Evolutionary conservation across 2,329 filamentous ascomycete species (phyloP), one percentile per base, ranked within the genome.

Genomic region (Sporothrix pseudoabietina): DNA sequence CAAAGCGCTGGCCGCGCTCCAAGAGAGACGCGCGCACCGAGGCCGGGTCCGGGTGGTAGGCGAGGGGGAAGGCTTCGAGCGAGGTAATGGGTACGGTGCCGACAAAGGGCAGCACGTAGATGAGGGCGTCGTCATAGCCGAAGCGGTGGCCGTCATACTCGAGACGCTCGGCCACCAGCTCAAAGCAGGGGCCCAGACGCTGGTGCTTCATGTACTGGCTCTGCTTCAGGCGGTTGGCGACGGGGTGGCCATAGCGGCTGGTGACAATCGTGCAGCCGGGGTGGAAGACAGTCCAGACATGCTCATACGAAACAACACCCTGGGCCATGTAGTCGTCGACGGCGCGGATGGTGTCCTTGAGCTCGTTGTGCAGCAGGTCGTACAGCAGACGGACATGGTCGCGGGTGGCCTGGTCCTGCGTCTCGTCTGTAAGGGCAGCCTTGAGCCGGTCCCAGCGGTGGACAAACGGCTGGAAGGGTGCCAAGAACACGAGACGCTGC

Each of bases 381-480:
- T 82, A 80, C 7, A 89, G 78, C 0, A 88, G 77, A 16, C 81
- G 76, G 0, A 86, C 76, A 75, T 88, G 85, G 4, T 81, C 77
- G 41, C 81, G 83, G 0, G 84, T 84, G 8, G 77, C 77, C 12
- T 39, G 68, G 68, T 72, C 71, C 3, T 77, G 75, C 26, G 87
- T 84, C 39, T 80, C 78, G 0, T 78, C 26, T 32, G 39, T 76
- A 30, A 82, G 79, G 2, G 82, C 81, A 2, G 80, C 77, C 16
- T 77, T 75, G 47, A 89, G 83, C 1, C 79, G 75, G 0, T 83
- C 80, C 88, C 89, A 92, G 41, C 89, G 85, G 79, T 92, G 89
- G 54, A 91, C 86, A 61, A 92, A 87, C 0, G 87, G 86, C 74
- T 86, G 82, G 73, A 91, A 91, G 0, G 87, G 88, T 0, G 84